A percentile compares a stretch with the other conserved stretches of the same genome.
Conservation (phyloP, 768 basidiomycete genomes). For the Tulasnella sp. region DNA sequence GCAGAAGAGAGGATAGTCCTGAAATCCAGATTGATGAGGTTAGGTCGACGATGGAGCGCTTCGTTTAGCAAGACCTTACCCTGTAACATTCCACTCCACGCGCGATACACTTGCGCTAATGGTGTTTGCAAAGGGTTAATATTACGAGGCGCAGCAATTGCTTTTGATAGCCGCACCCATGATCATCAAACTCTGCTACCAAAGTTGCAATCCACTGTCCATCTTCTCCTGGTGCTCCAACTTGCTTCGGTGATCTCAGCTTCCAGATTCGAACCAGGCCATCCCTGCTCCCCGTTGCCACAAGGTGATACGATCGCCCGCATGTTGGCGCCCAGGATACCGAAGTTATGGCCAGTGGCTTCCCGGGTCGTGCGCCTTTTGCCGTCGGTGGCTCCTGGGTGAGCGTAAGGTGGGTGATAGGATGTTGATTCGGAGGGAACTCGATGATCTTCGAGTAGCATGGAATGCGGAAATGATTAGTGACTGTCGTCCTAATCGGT, state of each 20-base stretch:
- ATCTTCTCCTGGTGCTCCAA: constrained; percentile 39
- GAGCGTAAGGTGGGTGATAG: constrained; percentile 58
- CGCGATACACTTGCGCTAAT: constrained; percentile 66
- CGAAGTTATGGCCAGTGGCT: constrained; percentile 65
- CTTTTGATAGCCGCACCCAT: constrained; percentile 49
- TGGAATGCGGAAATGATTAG: not conserved
- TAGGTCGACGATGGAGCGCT: not conserved
- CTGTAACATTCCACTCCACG: constrained; percentile 94
- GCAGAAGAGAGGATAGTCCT: constrained; percentile 80
- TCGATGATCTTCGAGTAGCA: constrained; percentile 60
- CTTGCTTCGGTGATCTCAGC: constrained; percentile 54
- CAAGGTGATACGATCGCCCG: constrained; percentile 88
- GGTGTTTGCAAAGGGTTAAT: not conserved
- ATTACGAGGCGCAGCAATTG: not conserved
- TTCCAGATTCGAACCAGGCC: constrained; percentile 89
- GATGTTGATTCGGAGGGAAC: constrained; percentile 63
- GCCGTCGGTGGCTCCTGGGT: constrained; percentile 42
- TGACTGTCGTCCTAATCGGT: not conserved
- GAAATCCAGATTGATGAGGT: not conserved
- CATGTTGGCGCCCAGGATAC: constrained; percentile 93
- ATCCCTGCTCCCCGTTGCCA: constrained; percentile 86
- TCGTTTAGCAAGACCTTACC: constrained; percentile 42
- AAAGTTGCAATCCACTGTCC: constrained; percentile 65
- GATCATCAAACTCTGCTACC: constrained; percentile 85
- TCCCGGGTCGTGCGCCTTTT: constrained; percentile 34